Base-by-base conservation (phyloP, 306 rosid genomes). In the Quercus mongolica region DNA sequence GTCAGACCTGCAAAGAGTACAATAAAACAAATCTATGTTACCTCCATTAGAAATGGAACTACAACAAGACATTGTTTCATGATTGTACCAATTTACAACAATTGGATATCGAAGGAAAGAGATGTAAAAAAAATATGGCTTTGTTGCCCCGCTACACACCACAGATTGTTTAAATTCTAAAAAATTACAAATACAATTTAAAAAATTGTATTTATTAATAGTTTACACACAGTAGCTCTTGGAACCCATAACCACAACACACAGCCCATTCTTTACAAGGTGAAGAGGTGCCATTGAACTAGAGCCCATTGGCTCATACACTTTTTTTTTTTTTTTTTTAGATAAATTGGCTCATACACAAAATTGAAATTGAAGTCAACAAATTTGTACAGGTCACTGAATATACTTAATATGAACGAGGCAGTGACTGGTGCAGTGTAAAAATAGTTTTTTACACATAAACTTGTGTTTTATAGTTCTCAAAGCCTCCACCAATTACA, bases 1-100 rank as follows among this genome's bases (percentile, higher is more conserved):
- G 90, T 79, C 76, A 92, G 83, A 76, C 92, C 98, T 94, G 92
- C 86, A 70, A 72, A 6, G 68, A 68, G 15, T 23, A 63, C n/a
- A 15, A 23, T 9, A 62, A 5, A 10, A 74, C 23, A 74, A n/a
- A 61, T 15, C 74, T 35, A 49, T 26, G 33, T 76, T 63, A 72
- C 61, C 67, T 23, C 25, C 17, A 59, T 25, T 18, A 8, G 69
- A 63, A 63, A 28, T 63, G 69, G 44, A 28, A 63, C 30, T 63
- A 5, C 20, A 26, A 12, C 9, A 26, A 61, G 9, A 26, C 28
- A 59, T 26, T 64, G 44, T 17, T 64, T 1, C 19, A 64, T 28
- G 19, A 9, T 30, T 30, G 20, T 15, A 28, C 41, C 46, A 30
- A 30, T 15, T 17, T 41, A 17, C 17, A 31, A 30, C 21, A 18